Base-by-base conservation (phyloP, 352 stramenopile genomes). In the Pythium biforme region DNA sequence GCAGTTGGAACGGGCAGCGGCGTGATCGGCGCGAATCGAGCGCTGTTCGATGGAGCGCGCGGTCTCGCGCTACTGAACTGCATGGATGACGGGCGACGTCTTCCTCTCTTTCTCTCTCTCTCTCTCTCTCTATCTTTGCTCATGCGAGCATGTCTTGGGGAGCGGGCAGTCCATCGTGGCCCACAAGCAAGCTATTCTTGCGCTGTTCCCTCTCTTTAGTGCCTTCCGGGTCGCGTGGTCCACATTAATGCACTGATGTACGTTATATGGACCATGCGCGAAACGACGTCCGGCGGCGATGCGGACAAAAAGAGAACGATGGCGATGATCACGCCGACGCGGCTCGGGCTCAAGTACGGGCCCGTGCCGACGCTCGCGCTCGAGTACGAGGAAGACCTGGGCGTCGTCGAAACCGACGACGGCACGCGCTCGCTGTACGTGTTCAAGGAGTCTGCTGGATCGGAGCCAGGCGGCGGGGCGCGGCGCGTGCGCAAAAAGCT, bases 271-370 rank as follows among this genome's bases (percentile, higher is more conserved):
- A 11, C 14, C 14, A 27, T 0, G 19, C 51, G 17, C 33, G 52
- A 62, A 67, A 62, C 40, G 60, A 52, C 62, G 27, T 29, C 22
- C 23, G 41, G 47, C n/a, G 6, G 12, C 3, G 14, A 14, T 43
- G 15, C 4, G 2, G 0, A 37, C 43, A 8, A 17, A 46, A 26
- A 23, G 1, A 0, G 9, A 22, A 59, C 14, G 22, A 56, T 66
- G 58, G 49, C 49, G 47, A 89, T 82, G 83, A 90, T 92, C 77
- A 76, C 80, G 8, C 83, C 86, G 46, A 92, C 73, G 23, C 78
- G 86, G 53, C 88, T 94, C 48, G 86, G 86, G 0, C 77, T 94
- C 73, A 94, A 94, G 77, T 94, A 85, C 66, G 72, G 74, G 55
- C 86, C 86, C 10, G 76, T 92, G 45, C 83, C 86, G 54, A 94